Base-by-base conservation (phyloP, 164 flowering plant genomes). In the Dillenia turbinata region DNA sequence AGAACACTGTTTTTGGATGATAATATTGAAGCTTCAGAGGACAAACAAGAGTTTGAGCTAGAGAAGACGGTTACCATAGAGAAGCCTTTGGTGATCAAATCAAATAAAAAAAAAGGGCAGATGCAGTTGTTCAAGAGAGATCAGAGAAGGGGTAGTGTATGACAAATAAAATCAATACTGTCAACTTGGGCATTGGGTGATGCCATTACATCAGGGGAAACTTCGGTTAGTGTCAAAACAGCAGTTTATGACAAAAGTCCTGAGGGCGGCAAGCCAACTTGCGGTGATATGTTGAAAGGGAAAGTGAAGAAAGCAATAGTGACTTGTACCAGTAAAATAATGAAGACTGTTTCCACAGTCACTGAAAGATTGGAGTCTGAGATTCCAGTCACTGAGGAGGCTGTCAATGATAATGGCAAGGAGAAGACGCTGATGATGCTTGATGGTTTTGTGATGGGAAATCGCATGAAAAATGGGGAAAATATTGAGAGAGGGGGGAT, bases 11-110 rank as follows among this genome's bases (percentile, higher is more conserved):
- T 16, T 15, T 24, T 68, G 63, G 75, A 75, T 60, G 85, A 70
- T 66, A 85, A 81, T 64, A 73, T 81, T 66, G 77, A 81, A 69
- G 61, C 79, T 71, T 81, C 81, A 47, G 83, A 74, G 33, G 76
- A 67, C 16, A 61, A 52, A 40, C 65, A 58, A 54, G 77, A 59
- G 49, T 10, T 16, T 47, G 79, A 58, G 54, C 49, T 61, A 44
- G 66, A 49, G 54, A 73, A 55, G 8, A 50, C 19, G 44, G 4
- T 26, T 44, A 24, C 50, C 57, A 48, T 69, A 54, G 65, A 69
- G 67, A 64, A 72, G 17, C 7, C 60, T 61, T 67, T 52, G 53
- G 48, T 48, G 43, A 63, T 48, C 58, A 43, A 65, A 2, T 11
- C 54, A 24, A 16, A 43, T 26, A 49, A 50, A n/a, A 5, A 33